Evolutionary conservation across 1,284 basidiomycete genomes (phyloP).

Genomic region (Testicularia cyperi): DNA sequence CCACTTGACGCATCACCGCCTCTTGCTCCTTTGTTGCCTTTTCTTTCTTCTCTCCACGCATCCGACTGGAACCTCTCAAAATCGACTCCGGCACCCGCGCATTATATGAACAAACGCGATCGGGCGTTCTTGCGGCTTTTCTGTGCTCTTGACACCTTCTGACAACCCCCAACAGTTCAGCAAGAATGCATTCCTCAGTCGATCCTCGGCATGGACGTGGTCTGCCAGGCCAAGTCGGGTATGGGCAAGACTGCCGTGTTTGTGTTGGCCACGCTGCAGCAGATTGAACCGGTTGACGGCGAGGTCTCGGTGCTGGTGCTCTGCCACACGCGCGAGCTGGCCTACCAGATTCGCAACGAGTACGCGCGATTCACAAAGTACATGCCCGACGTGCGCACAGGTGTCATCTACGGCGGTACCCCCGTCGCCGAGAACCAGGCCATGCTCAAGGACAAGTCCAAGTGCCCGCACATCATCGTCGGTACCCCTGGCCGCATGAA

Average conservation of each 20-base stretch:
- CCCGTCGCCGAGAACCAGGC: conserved; percentile 93
- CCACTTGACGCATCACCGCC: too few species aligned
- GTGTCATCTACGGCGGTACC: conserved; percentile 96
- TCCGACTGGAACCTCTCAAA: background rate
- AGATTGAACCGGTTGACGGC: conserved; percentile 96
- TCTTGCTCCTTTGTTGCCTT: too few species aligned
- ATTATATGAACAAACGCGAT: too few species aligned
- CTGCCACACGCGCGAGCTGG: conserved; percentile 98
- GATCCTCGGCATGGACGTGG: conserved; percentile 97
- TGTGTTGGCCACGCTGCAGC: conserved; percentile 94
- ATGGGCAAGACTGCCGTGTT: conserved; percentile 99
- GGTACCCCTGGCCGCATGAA: conserved; percentile 79
- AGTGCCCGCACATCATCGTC: conserved; percentile 98
- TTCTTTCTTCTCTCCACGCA: background rate
- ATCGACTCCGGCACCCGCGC: too few species aligned
- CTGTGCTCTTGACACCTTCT: too few species aligned
- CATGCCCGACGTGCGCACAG: conserved; percentile 97
- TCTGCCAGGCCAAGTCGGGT: conserved; percentile 99
- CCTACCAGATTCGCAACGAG: conserved; percentile 99
- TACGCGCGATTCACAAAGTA: conserved; percentile 99
- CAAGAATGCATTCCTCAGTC: conserved; percentile 99
- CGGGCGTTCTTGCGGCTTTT: too few species aligned
- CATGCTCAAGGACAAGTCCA: conserved; percentile 88
- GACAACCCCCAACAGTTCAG: conserved; percentile 91
- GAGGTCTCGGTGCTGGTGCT: conserved; percentile 96